Base-by-base conservation (phyloP, 192 early-diverging fungal genomes). In the Coemansia sp. region DNA sequence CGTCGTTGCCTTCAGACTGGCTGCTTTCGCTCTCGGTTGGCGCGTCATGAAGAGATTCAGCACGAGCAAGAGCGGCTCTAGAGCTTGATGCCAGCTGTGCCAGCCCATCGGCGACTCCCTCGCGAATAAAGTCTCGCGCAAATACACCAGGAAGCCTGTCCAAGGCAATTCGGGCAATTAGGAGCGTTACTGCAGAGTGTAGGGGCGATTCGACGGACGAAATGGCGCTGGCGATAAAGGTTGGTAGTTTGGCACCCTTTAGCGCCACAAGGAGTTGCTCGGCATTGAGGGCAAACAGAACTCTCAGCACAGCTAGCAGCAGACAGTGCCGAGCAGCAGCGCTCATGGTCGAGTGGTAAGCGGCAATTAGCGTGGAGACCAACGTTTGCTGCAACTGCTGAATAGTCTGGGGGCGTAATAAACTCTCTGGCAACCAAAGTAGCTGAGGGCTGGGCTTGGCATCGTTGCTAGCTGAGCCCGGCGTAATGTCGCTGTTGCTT, bases 41-140 rank as follows among this genome's bases (percentile, higher is more conserved):
- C 6, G 26, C 51, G 7, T 33, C 51, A 10, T 55, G 11, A 1
- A 26, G 14, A n/a, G 51, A 55, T 14, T 55, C 51, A 3, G 51
- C 51, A 5, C 26, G 14, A 13, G n/a, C 5, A 31, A 40, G 53
- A 0, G 35, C 56, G 20, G 51, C 7, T 31, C 51, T 55, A 14
- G 63, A 58, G 4, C 6, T 34, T 21, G 57, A 63, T 5, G 63
- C 66, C 10, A 90, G 56, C 59, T 84, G 76, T 5, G 66, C 69
- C 43, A 95, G 76, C 43, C 88, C 86, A 59, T 85, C 82, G 2
- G 85, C 64, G 4, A 93, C 87, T 3, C 94, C 94, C 59, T 95
- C 94, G 21, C 92, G 78, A 36, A 84, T 74, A 71, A 96, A 90
- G 59, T 82, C 82, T 8, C 60, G 67, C 9, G 65, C 61, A 67